phyloP scores from a whole-genome alignment of 192 early-diverging fungal species.

The Linnemannia schmuckeri region DNA sequence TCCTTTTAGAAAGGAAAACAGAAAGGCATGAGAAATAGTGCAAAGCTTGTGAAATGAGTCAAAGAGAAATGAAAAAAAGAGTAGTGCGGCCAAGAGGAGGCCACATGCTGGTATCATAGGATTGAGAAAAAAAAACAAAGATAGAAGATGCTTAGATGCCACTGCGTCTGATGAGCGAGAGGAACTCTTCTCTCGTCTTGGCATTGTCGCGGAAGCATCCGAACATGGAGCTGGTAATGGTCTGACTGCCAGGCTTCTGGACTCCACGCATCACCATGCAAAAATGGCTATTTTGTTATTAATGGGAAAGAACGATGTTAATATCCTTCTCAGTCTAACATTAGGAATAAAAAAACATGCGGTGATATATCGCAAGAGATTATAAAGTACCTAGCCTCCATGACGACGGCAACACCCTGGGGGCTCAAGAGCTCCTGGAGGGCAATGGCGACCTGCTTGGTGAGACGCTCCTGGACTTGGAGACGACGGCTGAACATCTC shows the following conservation, averaged over 20 bases:
- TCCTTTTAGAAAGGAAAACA: background rate
- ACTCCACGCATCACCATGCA: slow-evolving; percentile 99
- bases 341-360: background rate
- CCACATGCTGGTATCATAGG: slow-evolving; percentile 6
- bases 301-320: background rate
- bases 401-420: slow-evolving; percentile 97
- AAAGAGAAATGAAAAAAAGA: background rate
- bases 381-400: slow-evolving; percentile 86
- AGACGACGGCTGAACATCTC: slow-evolving; percentile 98
- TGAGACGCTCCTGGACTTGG: slow-evolving; percentile 98
- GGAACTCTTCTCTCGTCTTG: slow-evolving; percentile 97
- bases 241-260: slow-evolving; percentile 95
- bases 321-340: no score
- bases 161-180: slow-evolving; percentile 76
- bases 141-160: slow-evolving; percentile 21
- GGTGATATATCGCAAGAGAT: no score
- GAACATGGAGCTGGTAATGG: slow-evolving; percentile 97
- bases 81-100: background rate
- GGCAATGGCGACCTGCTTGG: slow-evolving; percentile 96
- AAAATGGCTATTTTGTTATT: slow-evolving; percentile 73
- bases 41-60: background rate
- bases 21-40: background rate
- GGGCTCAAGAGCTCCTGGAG: slow-evolving; percentile 93
- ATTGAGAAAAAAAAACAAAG: background rate
- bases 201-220: slow-evolving; percentile 93